Evolutionary conservation across 225 moss, liverwort and hornwort species (phyloP).

Genomic region (Polytrichum commune): DNA sequence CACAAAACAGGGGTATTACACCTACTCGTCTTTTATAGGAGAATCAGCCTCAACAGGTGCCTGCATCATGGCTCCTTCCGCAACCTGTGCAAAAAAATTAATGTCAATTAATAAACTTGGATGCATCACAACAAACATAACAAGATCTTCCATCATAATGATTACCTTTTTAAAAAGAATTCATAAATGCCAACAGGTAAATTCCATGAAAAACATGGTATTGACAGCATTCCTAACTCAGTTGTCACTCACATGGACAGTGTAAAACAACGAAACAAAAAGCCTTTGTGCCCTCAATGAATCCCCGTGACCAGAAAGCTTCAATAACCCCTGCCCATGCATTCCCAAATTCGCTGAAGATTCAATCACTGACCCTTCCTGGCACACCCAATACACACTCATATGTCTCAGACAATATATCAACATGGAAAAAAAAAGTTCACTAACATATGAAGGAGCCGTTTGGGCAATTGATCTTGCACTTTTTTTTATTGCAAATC

Average conservation of each 20-base stretch:
- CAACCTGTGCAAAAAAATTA: slow-evolving; percentile 56
- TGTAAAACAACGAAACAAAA: slow-evolving; percentile 91
- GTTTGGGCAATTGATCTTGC: no score
- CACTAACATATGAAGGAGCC: no score
- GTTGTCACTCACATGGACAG: slow-evolving; percentile 61
- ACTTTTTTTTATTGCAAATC: no score
- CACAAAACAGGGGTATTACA: no score
- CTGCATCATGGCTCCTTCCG: slow-evolving; percentile 76
- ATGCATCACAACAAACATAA: background rate
- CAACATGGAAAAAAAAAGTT: no score
- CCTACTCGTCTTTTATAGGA: slow-evolving; percentile 79
- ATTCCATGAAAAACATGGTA: no score
- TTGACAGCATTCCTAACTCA: background rate
- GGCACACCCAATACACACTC: slow-evolving; percentile 16
- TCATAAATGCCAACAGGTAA: no score
- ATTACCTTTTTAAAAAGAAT: no score
- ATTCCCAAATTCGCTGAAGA: slow-evolving; percentile 87
- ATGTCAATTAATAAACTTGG: slow-evolving; percentile 6
- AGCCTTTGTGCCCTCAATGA: slow-evolving; percentile 75
- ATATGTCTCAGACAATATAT: slow-evolving; percentile 14
- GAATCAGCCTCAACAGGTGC: slow-evolving; percentile 88
- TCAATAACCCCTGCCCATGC: slow-evolving; percentile 94
- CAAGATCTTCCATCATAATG: no score
- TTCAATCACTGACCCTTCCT: slow-evolving; percentile 85
- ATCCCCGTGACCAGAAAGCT: slow-evolving; percentile 79